Evolutionary conservation across 2,329 filamentous ascomycete species (phyloP).

Genomic region (Blastomyces gilchristii): DNA sequence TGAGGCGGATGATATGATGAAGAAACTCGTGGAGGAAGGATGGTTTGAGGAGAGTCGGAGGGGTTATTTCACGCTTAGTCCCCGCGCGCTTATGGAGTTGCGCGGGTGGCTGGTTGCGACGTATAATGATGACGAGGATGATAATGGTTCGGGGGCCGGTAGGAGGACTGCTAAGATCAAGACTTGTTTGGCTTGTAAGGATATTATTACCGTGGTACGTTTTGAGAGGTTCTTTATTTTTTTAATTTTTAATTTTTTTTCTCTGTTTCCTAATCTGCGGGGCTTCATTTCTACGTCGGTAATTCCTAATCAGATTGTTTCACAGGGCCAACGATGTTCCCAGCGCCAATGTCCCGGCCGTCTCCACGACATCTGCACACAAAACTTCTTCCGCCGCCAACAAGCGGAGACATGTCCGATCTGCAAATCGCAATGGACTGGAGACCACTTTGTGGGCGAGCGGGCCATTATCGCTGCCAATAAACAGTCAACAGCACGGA

Average conservation of each 20-base stretch:
- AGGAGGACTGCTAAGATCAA: slow-evolving; percentile 61
- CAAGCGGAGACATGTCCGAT: slow-evolving; percentile 53
- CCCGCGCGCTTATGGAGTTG: slow-evolving; percentile 75
- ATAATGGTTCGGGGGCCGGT: slow-evolving; percentile 42
- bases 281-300: not conserved
- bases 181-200: slow-evolving; percentile 76
- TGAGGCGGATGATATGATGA: slow-evolving; percentile 65
- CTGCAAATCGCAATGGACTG: slow-evolving; percentile 44
- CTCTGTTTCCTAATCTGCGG: not conserved
- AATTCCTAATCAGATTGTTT: not conserved
- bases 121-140: slow-evolving; percentile 67
- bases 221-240: not conserved
- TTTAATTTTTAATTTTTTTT: not conserved
- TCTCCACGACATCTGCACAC: slow-evolving; percentile 66
- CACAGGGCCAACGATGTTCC: slow-evolving; percentile 61
- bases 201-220: slow-evolving; percentile 66
- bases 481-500: not conserved
- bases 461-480: slow-evolving; percentile 32
- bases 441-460: slow-evolving; percentile 45
- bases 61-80: slow-evolving; percentile 65
- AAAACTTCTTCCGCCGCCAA: slow-evolving; percentile 60
- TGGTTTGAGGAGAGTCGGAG: slow-evolving; percentile 70
- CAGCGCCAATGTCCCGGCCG: slow-evolving; percentile 57
- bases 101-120: slow-evolving; percentile 73
- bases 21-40: slow-evolving; percentile 60